Conservation (phyloP, 768 basidiomycete species). For the Lactarius sanguifluus region DNA sequence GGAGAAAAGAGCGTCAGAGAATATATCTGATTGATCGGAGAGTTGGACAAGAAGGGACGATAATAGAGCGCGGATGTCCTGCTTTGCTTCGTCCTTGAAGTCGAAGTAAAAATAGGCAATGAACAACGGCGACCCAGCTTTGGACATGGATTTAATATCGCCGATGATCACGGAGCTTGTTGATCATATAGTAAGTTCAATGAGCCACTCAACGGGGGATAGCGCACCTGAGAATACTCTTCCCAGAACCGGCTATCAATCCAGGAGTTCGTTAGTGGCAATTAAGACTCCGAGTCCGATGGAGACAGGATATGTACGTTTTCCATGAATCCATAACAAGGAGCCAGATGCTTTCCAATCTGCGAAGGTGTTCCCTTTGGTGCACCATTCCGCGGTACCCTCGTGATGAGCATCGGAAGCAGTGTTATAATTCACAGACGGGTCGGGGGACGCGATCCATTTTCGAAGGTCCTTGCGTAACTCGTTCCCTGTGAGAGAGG, state of each 20-base stretch:
- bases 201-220: not conserved
- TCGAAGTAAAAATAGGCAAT: not conserved
- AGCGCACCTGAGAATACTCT: not conserved
- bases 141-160: not conserved
- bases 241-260: not conserved
- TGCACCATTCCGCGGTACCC: not conserved
- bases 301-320: not conserved
- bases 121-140: not conserved
- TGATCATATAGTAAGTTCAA: not conserved
- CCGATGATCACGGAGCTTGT: not conserved
- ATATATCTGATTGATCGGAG: not conserved
- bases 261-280: not conserved
- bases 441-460: not conserved
- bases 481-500: not conserved
- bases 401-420: not conserved
- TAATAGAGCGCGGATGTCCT: not conserved
- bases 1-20: not conserved
- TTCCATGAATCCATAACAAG: not conserved
- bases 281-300: not conserved
- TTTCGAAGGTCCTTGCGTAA: not conserved
- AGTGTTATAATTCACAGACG: not conserved
- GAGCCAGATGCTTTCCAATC: not conserved
- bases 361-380: not conserved
- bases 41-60: not conserved
- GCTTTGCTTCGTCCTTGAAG: not conserved